Conservation (phyloP, 2,329 filamentous ascomycete species). For the Sporothrix phasma region DNA sequence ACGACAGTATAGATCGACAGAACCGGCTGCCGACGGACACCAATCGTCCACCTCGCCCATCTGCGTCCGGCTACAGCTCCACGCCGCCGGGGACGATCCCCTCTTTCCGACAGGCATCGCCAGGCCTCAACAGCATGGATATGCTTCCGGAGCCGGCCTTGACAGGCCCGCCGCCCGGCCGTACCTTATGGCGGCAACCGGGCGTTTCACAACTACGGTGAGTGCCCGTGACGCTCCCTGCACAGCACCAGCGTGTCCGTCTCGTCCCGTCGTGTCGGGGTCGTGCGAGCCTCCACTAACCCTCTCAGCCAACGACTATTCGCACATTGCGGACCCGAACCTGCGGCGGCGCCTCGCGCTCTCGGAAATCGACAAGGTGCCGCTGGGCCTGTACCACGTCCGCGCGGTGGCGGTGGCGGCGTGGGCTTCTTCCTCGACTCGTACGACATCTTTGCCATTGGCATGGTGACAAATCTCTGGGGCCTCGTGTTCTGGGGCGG, state of each 20-base stretch:
- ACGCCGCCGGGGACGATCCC: not conserved
- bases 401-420: constrained; percentile 67
- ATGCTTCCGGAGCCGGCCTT: constrained; percentile 33
- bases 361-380: constrained; percentile 69
- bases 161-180: constrained; percentile 18
- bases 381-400: constrained; percentile 64
- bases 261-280: no score
- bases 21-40: no score
- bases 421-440: constrained; percentile 78
- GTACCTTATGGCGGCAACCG: constrained; percentile 53
- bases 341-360: constrained; percentile 65
- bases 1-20: not conserved
- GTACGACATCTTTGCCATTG: constrained; percentile 75
- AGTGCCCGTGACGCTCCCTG: not conserved
- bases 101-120: no score
- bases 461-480: constrained; percentile 59
- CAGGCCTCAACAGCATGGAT: constrained; percentile 25
- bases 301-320: constrained; percentile 32
- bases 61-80: not conserved
- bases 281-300: no score
- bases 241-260: no score
- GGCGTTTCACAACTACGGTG: constrained; percentile 59
- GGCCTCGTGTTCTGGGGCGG: constrained; percentile 66
- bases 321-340: constrained; percentile 60
- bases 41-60: not conserved